These are phyloP conservation scores for Pleodorina starrii DNA, from an alignment of 139 green algal species.

Conservation along the genomic window DNA sequence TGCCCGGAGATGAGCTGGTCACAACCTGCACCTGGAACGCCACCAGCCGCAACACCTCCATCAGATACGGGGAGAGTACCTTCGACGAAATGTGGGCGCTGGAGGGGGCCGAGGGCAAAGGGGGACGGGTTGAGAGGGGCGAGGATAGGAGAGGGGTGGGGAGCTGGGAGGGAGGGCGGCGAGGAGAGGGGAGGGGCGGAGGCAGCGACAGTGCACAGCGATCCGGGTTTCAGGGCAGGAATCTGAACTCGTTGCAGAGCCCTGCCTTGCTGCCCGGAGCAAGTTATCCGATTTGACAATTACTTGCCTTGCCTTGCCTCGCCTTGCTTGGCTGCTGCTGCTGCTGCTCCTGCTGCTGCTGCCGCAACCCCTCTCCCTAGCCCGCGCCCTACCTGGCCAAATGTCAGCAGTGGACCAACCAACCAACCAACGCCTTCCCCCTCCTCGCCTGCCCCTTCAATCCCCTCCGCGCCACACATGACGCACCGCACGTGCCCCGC, in stretches of 20 bases:
- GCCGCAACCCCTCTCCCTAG: background rate
- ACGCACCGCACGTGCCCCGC: background rate
- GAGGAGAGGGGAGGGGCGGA: background rate
- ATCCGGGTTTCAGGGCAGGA: background rate
- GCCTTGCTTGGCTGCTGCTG: background rate
- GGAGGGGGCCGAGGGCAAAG: background rate
- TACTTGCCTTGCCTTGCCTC: background rate
- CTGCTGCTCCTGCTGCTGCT: background rate
- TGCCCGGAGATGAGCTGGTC: slow-evolving; percentile 27
- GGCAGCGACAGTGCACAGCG: background rate
- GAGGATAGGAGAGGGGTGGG: background rate
- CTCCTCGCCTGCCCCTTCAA: background rate
- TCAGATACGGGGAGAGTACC: slow-evolving; percentile 4
- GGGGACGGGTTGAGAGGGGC: background rate
- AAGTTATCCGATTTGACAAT: background rate
- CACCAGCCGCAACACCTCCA: background rate
- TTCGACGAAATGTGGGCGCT: slow-evolving; percentile 20
- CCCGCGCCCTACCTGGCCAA: too few species aligned
- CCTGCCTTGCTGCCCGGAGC: background rate
- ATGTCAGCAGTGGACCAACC: too few species aligned
- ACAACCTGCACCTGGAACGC: slow-evolving; percentile 39
- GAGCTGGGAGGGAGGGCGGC: background rate
- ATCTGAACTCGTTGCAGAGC: too few species aligned
- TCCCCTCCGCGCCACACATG: background rate
- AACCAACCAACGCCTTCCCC: background rate